Evolutionary conservation across 1,139 yeast species (phyloP), one percentile per base, ranked within the genome.

Genomic region (Lodderomyces jiufengensis): DNA sequence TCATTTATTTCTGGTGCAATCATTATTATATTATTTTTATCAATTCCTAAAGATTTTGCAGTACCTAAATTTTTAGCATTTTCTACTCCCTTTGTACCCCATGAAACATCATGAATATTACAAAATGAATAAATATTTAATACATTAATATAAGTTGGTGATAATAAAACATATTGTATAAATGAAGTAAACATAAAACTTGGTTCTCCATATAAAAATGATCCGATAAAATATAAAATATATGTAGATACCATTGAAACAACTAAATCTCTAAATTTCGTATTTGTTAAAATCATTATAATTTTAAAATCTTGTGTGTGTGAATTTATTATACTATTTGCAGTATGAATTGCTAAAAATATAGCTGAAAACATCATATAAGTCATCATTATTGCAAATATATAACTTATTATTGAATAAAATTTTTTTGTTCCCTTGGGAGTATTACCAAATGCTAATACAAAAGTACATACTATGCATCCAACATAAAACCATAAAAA

Each of bases 211-310:
- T 80, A 84, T 49, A 84, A 48, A 42, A 83, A 55, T 7, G 97
- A 85, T 5, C 92, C 86, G 21, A 85, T 54, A 41, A 87, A 70
- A 57, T 92, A 92, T 27, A 92, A 70, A 3, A 80, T 76, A 57
- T 88, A 90, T 0, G 98, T 92, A 2, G 95, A 84, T 11, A 78
- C 73, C 51, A 88, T 72, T 8, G 97, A 87, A n/a, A 92, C 79
- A 25, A 90, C 75, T 59, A 92, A 70, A 55, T 92, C 96, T 46
- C 97, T 69, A 61, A 92, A 81, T 44, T 80, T 76, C 13, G 73
- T 59, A 54, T 82, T 78, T 11, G 78, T 69, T 51, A 82, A 72
- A 13, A 83, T 61, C 63, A 78, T 61, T 3, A 57, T 52, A 21
- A 70, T 66, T 3, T 60, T 55, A 48, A 77, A 70, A 43, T 71